phyloP scores from a whole-genome alignment of 1,139 yeast genomes.

The Diutina ranongensis region DNA sequence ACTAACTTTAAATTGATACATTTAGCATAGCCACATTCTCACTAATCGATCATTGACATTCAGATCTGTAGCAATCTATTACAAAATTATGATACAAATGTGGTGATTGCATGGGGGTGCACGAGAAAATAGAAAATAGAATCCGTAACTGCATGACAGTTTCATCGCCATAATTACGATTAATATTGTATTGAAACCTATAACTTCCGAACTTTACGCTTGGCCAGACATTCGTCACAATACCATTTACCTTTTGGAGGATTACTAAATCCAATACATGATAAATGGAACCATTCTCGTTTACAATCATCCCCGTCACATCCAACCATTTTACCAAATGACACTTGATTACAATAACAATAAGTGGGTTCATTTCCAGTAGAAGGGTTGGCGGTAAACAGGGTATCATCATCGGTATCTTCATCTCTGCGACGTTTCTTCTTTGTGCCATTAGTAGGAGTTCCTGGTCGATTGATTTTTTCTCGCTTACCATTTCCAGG shows the following conservation, averaged over 20 bases:
- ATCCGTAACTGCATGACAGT: background rate
- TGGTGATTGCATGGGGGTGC: no score
- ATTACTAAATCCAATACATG: slow-evolving; percentile 83
- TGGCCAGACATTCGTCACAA: slow-evolving; percentile 72
- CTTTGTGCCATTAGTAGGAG: background rate
- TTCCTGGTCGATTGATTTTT: background rate
- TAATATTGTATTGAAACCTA: no score
- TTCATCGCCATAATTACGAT: no score
- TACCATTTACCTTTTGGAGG: slow-evolving; percentile 97
- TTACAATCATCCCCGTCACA: slow-evolving; percentile 93
- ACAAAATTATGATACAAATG: no score
- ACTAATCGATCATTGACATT: no score
- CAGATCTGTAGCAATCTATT: no score
- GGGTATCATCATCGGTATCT: slow-evolving; percentile 6
- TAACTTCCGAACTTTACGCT: slow-evolving; percentile 19
- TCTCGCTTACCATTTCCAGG: slow-evolving; percentile 9
- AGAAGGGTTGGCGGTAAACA: background rate
- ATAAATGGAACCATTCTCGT: slow-evolving; percentile 95
- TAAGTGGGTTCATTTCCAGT: slow-evolving; percentile 58
- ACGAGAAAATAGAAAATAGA: background rate
- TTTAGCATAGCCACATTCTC: no score
- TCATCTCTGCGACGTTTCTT: slow-evolving; percentile 7
- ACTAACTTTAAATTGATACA: no score
- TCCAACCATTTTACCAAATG: slow-evolving; percentile 98
- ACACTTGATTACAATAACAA: slow-evolving; percentile 92